Evolutionary conservation across 2,329 filamentous ascomycete genomes (phyloP).

Genomic region (Teratosphaeria zuluensis): DNA sequence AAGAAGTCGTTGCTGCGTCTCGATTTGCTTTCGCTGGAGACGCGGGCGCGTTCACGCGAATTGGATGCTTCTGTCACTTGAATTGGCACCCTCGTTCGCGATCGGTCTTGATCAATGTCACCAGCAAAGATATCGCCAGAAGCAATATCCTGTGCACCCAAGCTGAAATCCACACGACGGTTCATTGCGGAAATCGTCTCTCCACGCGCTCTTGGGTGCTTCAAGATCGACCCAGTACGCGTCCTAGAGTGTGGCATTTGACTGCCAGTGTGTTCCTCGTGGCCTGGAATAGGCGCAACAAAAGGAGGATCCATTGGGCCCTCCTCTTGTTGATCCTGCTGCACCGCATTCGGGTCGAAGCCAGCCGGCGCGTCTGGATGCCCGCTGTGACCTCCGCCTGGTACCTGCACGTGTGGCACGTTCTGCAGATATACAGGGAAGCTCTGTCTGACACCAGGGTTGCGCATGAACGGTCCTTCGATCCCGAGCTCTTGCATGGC

Average conservation of each 20-base stretch:
- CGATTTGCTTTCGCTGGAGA: background rate
- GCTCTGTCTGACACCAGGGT: conserved; percentile 56
- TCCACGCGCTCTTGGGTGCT: conserved; percentile 39
- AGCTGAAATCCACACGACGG: conserved; percentile 60
- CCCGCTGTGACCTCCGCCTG: conserved; percentile 32
- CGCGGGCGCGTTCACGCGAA: conserved; percentile 22
- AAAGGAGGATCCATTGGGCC: conserved; percentile 34
- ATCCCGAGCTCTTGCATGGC: conserved; percentile 76
- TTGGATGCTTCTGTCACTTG: conserved; percentile 27
- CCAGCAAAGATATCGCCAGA: conserved; percentile 47
- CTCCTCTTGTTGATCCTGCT: conserved; percentile 5
- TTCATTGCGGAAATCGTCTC: conserved; percentile 50
- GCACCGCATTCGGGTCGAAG: conserved; percentile 18
- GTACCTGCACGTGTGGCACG: conserved; percentile 35
- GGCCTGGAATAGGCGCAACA: conserved; percentile 25
- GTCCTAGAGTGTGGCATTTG: conserved; percentile 16
- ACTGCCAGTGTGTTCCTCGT: conserved; percentile 9
- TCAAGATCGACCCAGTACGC: conserved; percentile 44
- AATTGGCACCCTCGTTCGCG: conserved; percentile 33
- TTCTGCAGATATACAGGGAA: conserved; percentile 57
- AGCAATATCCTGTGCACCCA: conserved; percentile 47
- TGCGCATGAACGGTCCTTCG: conserved; percentile 68
- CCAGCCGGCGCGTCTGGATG: conserved; percentile 37
- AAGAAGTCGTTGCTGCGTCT: background rate
- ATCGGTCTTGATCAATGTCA: conserved; percentile 54